Conservation (phyloP, 2,329 filamentous ascomycete species). For the Colletotrichum zoysiae region DNA sequence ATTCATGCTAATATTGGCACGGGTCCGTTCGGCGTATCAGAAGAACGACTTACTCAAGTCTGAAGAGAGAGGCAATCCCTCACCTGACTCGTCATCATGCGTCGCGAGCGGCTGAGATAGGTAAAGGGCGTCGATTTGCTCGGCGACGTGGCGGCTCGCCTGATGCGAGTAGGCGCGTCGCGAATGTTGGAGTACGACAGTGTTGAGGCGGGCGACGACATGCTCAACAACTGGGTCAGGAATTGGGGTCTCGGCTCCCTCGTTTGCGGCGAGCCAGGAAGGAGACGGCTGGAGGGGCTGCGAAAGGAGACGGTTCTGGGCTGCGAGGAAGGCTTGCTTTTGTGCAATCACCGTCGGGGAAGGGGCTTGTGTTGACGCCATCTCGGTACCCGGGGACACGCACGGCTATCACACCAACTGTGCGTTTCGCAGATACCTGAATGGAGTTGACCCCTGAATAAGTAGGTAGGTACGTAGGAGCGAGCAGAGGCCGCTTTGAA, state of each 20-base stretch:
- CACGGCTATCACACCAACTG: background rate
- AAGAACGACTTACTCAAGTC: conserved; percentile 57
- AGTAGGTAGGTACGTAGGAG: background rate
- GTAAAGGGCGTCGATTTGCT: conserved; percentile 78
- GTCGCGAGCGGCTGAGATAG: conserved; percentile 54
- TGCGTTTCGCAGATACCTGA: background rate
- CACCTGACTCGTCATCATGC: conserved; percentile 53
- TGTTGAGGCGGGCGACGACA: conserved; percentile 70
- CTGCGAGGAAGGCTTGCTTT: conserved; percentile 73
- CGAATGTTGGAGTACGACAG: conserved; percentile 73
- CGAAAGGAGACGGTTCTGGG: conserved; percentile 73
- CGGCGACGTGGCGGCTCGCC: conserved; percentile 77
- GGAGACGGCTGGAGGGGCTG: conserved; percentile 69
- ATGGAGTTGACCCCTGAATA: background rate
- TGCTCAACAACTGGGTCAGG: conserved; percentile 67
- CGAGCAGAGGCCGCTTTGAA: background rate
- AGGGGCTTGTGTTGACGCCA: conserved; percentile 39
- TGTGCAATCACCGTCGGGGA: conserved; percentile 70
- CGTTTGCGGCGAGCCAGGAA: conserved; percentile 64
- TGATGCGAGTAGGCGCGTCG: conserved; percentile 76
- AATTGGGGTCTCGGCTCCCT: conserved; percentile 56
- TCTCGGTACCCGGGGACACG: background rate
- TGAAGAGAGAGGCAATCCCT: conserved; percentile 55
- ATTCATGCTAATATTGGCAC: background rate
- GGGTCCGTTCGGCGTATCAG: background rate